phyloP scores from a whole-genome alignment of 768 basidiomycete genomes.

The Suillus occidentalis region DNA sequence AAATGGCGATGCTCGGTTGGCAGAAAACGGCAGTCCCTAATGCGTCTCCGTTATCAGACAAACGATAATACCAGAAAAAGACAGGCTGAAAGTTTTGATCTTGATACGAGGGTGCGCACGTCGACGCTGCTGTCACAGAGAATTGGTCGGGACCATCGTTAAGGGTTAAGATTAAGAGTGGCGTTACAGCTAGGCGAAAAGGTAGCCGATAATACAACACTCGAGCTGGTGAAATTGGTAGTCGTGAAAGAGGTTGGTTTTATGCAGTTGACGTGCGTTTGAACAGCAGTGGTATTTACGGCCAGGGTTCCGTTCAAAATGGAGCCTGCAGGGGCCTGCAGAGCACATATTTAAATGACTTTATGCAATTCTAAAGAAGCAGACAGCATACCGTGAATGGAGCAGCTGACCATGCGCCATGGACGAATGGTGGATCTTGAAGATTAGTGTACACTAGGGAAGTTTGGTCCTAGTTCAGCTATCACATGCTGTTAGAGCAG shows the following conservation, averaged over 20 bases:
- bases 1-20: slow-evolving; percentile 46
- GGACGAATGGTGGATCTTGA: slow-evolving; percentile 59
- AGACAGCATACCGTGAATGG: slow-evolving; percentile 44
- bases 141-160: slow-evolving; percentile 45
- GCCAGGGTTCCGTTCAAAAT: slow-evolving; percentile 54
- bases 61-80: slow-evolving; percentile 66
- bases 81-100: slow-evolving; percentile 50
- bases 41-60: slow-evolving; percentile 24
- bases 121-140: slow-evolving; percentile 42
- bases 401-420: slow-evolving; percentile 51
- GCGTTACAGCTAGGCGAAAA: slow-evolving; percentile 49
- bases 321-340: slow-evolving; percentile 42
- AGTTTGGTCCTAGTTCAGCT: slow-evolving; percentile 1
- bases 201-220: slow-evolving; percentile 42
- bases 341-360: not conserved
- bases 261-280: slow-evolving; percentile 48
- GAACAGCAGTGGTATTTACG: slow-evolving; percentile 50
- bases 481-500: not conserved
- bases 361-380: too few relatives aligned
- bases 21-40: slow-evolving; percentile 60
- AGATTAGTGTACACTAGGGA: slow-evolving; percentile 37
- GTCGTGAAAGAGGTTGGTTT: slow-evolving; percentile 35
- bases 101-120: slow-evolving; percentile 30
- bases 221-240: slow-evolving; percentile 16
- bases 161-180: slow-evolving; percentile 37